Evolutionary conservation across 768 basidiomycete genomes (phyloP), one percentile per base, ranked within the genome.

Genomic region (Crepidotus variabilis): DNA sequence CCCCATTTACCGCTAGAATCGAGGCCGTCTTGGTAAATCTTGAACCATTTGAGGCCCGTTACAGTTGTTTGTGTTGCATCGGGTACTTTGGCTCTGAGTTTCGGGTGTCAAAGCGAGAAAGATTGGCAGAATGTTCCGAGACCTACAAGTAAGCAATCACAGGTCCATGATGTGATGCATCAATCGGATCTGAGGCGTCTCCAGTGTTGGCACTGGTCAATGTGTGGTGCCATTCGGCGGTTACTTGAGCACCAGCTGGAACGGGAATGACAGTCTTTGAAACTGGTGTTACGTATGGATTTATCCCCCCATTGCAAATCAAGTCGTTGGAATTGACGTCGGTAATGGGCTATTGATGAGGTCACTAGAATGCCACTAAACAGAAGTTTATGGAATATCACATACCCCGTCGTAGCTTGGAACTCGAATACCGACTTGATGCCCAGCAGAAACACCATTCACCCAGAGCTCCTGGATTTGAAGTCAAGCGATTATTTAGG

Each of bases 251-350:
- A 18, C 83, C 82, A 58, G 82, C 83, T 0, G 82, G 70, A 10
- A 81, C 79, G 14, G 70, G 68, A 61, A 84, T 80, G 35, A 81
- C 64, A 0, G 69, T 68, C 21, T 65, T 66, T 3, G 78, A 81
- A 13, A 81, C 63, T 8, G 79, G 80, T 55, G 72, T 69, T 50
- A 75, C 74, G 65, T 80, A 81, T 2, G 79, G 81, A 63, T 82
- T 83, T 60, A 80, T 80, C 11, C 81, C 82, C 21, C 82, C 81
- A 51, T 85, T 85, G 74, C 83, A 84, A 56, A 83, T 84, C 43
- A 77, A 52, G 61, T 78, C 78, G 67, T 81, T 81, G 0, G 79
- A 81, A 6, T 75, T 80, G 11, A 84, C 81, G 62, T 84, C 78
- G 16, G 67, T 80, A 56, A 86, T 82, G 14, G 82, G 81, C 81